Base-by-base conservation (phyloP, 2,329 filamentous ascomycete species). In the Botrytis fabae region DNA sequence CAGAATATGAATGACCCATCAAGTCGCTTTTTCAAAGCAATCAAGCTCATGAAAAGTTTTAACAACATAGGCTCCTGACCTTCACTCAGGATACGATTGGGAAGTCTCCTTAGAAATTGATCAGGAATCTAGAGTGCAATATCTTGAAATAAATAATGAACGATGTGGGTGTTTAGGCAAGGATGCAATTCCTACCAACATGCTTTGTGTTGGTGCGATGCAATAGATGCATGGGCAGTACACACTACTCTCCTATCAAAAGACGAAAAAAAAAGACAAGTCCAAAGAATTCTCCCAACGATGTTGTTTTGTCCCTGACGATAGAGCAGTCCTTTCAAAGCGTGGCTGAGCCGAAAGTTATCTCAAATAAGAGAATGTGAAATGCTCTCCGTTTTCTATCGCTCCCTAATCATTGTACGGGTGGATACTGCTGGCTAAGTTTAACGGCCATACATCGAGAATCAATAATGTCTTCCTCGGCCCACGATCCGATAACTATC, bases 61-160 rank as follows among this genome's bases (percentile, higher is more conserved):
- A 57, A 32, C 51, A 32, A 9, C n/a, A 28, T 57, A 57, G 51
- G 51, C 51, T 57, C 14, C 51, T 28, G 51, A 8, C 14, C 16
- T 57, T 28, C 16, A 57, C n/a, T 57, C n/a, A 57, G n/a, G n/a
- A 57, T 32, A 32, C 51, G n/a, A 65, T 35, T n/a, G 22, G 28
- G 25, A n/a, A 38, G 22, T 44, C 28, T 7, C 4, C 28, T 8
- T 48, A 38, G 3, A 46, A 51, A 38, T 38, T 48, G 42, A 32
- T 16, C 12, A 38, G 12, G 14, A 61, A 38, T 18, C 7, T 12
- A 7, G 22, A 16, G 20, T 38, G 12, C 4, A 44, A 25, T 32
- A 48, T 65, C 60, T 63, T 63, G 60, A 61, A 63, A 38, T 63
- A 20, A 42, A 28, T 14, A 28, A 42, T 63, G 14, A n/a, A n/a